Percentiles rank a stretch among this genome's conserved stretches.
These are phyloP conservation scores for Aurifilum marmelostoma DNA, from an alignment of 2,329 filamentous ascomycete genomes.

Conservation along the genomic window DNA sequence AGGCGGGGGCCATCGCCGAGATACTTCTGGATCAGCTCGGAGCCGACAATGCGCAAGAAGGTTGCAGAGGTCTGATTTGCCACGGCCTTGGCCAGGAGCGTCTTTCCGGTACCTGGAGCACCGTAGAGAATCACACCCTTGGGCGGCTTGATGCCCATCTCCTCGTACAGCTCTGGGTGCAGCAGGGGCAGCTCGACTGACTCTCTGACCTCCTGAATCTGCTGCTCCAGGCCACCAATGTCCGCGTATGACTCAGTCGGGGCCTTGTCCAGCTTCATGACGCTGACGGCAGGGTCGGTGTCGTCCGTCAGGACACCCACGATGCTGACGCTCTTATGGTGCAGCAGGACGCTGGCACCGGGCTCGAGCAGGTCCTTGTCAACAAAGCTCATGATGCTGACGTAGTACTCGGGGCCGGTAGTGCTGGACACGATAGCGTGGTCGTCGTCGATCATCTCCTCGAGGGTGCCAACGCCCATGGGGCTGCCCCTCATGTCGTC, in stretches of 20 bases:
- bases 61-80: slow-evolving; percentile 99
- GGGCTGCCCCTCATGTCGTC: slow-evolving; percentile 98
- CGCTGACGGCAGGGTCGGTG: slow-evolving; percentile 90
- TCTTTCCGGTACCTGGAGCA: slow-evolving; percentile 96
- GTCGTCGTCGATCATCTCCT: slow-evolving; percentile 99
- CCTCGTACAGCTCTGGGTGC: slow-evolving; percentile 96
- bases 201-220: slow-evolving; percentile 97
- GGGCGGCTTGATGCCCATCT: slow-evolving; percentile 99
- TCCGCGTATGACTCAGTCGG: slow-evolving; percentile 98
- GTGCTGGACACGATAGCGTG: slow-evolving; percentile 98
- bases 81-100: slow-evolving; percentile 91
- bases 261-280: slow-evolving; percentile 99
- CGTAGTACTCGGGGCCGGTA: slow-evolving; percentile 97
- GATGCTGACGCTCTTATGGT: slow-evolving; percentile 97
- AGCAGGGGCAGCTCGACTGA: slow-evolving; percentile 93
- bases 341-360: slow-evolving; percentile 89
- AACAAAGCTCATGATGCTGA: slow-evolving; percentile 99
- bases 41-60: slow-evolving; percentile 95
- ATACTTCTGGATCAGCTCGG: slow-evolving; percentile 98
- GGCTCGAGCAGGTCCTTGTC: slow-evolving; percentile 98
- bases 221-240: slow-evolving; percentile 91
- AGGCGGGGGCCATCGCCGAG: slow-evolving; percentile 93
- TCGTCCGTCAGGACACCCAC: slow-evolving; percentile 97
- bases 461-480: slow-evolving; percentile 96
- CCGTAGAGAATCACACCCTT: slow-evolving; percentile 99